Percentiles rank a stretch among this genome's conserved stretches.
Conservation (phyloP, 2,329 filamentous ascomycete genomes). For the Curvularia sp. region DNA sequence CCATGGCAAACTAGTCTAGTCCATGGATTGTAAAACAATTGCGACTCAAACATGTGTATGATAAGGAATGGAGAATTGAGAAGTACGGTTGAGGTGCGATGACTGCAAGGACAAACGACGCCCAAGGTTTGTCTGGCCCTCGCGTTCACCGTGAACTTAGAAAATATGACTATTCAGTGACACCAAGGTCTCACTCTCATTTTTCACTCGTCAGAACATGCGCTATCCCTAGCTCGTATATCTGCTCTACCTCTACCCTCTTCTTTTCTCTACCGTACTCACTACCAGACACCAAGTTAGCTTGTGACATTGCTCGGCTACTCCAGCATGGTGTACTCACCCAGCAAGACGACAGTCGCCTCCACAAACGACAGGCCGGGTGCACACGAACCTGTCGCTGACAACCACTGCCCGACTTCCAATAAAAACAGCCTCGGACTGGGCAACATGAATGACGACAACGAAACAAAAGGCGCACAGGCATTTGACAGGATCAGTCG, state of each 20-base stretch:
- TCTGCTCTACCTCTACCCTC: not conserved
- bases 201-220: not conserved
- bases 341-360: not conserved
- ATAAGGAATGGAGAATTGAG: conserved; percentile 6
- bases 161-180: not conserved
- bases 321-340: not conserved
- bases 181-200: not conserved
- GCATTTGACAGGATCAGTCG: conserved; percentile 4
- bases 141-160: conserved; percentile 7
- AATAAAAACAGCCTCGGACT: too few relatives aligned
- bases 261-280: not conserved
- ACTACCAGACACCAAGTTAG: not conserved
- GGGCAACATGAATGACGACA: not conserved
- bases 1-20: conserved; percentile 1
- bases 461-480: conserved; percentile 9
- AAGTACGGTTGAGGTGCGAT: not conserved
- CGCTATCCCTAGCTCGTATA: not conserved
- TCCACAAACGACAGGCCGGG: not conserved
- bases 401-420: not conserved
- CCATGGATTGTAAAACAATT: conserved; percentile 28
- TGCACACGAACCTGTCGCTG: not conserved
- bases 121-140: not conserved
- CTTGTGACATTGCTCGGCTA: not conserved
- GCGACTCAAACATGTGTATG: conserved; percentile 15
- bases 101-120: conserved; percentile 4